phyloP scores from a whole-genome alignment of 768 basidiomycete species.

The Amanita exitialis region DNA sequence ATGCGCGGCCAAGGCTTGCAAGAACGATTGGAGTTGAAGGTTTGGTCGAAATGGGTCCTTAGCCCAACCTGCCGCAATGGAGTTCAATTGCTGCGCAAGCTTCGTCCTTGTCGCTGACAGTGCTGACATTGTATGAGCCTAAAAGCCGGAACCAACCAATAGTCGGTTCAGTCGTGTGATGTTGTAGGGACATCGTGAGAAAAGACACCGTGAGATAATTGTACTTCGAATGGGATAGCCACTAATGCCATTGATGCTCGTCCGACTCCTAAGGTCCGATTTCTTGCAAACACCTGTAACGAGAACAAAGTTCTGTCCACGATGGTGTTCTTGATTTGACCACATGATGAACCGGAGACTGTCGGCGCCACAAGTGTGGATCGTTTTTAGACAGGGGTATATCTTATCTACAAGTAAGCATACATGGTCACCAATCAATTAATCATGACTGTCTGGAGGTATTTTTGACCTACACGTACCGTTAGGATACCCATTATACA shows the following conservation, averaged over 20 bases:
- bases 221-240: too few relatives aligned
- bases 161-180: too few relatives aligned
- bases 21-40: constrained; percentile 58
- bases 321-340: too few relatives aligned
- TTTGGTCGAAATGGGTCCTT: constrained; percentile 71
- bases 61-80: constrained; percentile 55
- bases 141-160: not conserved
- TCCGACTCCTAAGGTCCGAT: too few relatives aligned
- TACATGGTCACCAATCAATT: not conserved
- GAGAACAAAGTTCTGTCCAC: not conserved
- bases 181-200: too few relatives aligned
- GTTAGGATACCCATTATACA: not conserved
- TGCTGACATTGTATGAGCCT: constrained; percentile 9
- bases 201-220: too few relatives aligned
- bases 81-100: constrained; percentile 37
- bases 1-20: constrained; percentile 55
- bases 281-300: not conserved
- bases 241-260: too few relatives aligned
- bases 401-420: not conserved
- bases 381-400: not conserved
- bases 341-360: not conserved
- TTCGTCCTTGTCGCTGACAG: constrained; percentile 19
- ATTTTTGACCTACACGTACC: not conserved
- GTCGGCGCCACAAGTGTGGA: not conserved
- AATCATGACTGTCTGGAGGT: not conserved